Percentiles rank a stretch among this genome's conserved stretches.
phyloP scores from a whole-genome alignment of 805 yeast genomes.

The Clavispora vitiphila region DNA sequence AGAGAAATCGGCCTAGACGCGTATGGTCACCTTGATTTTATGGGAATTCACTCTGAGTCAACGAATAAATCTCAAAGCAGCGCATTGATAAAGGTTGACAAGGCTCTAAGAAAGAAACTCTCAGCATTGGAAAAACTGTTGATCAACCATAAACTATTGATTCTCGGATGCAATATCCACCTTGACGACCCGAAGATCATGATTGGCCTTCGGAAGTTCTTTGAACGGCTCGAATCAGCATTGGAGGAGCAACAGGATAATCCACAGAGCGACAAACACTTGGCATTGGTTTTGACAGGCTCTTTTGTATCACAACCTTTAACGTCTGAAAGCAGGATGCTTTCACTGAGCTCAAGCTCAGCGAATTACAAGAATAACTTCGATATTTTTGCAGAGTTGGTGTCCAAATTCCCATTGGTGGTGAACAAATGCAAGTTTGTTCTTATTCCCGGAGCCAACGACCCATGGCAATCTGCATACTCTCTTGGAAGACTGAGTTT shows the following conservation, averaged over 20 bases:
- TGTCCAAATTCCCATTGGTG: slow-evolving; percentile 56
- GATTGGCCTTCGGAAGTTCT: slow-evolving; percentile 62
- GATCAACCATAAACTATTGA: slow-evolving; percentile 52
- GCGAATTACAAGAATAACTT: slow-evolving; percentile 62
- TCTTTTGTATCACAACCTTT: slow-evolving; percentile 70
- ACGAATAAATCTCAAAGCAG: slow-evolving; percentile 9
- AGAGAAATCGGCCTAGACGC: slow-evolving; percentile 63
- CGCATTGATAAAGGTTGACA: slow-evolving; percentile 51
- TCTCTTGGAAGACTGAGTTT: slow-evolving; percentile 49
- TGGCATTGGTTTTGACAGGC: slow-evolving; percentile 75
- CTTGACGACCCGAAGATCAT: slow-evolving; percentile 57
- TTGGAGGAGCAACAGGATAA: slow-evolving; percentile 22
- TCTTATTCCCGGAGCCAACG: slow-evolving; percentile 85
- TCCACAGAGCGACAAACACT: slow-evolving; percentile 37
- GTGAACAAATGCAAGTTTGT: slow-evolving; percentile 52
- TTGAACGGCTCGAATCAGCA: slow-evolving; percentile 43
- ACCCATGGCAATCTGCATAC: slow-evolving; percentile 82
- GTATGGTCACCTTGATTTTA: slow-evolving; percentile 74
- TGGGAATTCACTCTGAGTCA: slow-evolving; percentile 35
- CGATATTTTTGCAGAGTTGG: slow-evolving; percentile 64
- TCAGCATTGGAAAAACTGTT: slow-evolving; percentile 52
- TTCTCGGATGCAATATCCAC: slow-evolving; percentile 71
- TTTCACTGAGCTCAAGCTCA: slow-evolving; percentile 45
- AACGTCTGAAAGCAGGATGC: slow-evolving; percentile 48
- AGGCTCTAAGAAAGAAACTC: slow-evolving; percentile 50